phyloP scores from a whole-genome alignment of 2,329 filamentous ascomycete species.

The Fusarium sp. region DNA sequence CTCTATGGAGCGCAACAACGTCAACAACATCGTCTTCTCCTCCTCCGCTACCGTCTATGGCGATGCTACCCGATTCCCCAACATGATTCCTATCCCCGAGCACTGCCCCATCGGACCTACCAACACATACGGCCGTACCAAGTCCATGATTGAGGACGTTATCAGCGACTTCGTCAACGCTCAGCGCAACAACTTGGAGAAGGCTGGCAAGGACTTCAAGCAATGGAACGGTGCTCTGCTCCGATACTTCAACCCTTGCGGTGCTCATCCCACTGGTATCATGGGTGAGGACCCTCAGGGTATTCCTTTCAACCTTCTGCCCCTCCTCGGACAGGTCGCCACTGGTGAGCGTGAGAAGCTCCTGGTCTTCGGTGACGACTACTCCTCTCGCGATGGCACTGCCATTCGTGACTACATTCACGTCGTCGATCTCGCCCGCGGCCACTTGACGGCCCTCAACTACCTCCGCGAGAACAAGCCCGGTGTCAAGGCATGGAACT shows the following conservation, averaged over 20 bases:
- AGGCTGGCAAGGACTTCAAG: conserved; percentile 79
- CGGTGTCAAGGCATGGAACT: conserved; percentile 94
- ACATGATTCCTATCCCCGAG: conserved; percentile 99
- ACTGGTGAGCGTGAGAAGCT: conserved; percentile 95
- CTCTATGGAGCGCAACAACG: conserved; percentile 89
- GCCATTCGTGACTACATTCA: conserved; percentile 99
- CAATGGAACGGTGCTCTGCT: conserved; percentile 94
- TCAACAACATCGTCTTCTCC: conserved; percentile 98
- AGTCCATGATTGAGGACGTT: conserved; percentile 89
- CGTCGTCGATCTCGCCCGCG: conserved; percentile 87
- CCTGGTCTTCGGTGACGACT: conserved; percentile 94
- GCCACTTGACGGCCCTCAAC: conserved; percentile 89
- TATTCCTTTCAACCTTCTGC: conserved; percentile 94
- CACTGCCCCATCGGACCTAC: conserved; percentile 95
- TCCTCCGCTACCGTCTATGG: conserved; percentile 98
- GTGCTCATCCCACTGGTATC: conserved; percentile 92
- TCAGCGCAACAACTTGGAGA: conserved; percentile 83
- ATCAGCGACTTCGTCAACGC: conserved; percentile 92
- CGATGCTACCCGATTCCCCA: conserved; percentile 92
- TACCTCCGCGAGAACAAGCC: conserved; percentile 86
- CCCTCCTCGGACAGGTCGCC: conserved; percentile 93
- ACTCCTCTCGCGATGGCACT: conserved; percentile 88
- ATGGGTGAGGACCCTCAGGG: conserved; percentile 99
- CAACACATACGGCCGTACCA: conserved; percentile 97
- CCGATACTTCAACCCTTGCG: conserved; percentile 97